These are phyloP conservation scores for Rhexocercosporidium sp. DNA, from an alignment of 2,329 filamentous ascomycete species.

Conservation along the genomic window DNA sequence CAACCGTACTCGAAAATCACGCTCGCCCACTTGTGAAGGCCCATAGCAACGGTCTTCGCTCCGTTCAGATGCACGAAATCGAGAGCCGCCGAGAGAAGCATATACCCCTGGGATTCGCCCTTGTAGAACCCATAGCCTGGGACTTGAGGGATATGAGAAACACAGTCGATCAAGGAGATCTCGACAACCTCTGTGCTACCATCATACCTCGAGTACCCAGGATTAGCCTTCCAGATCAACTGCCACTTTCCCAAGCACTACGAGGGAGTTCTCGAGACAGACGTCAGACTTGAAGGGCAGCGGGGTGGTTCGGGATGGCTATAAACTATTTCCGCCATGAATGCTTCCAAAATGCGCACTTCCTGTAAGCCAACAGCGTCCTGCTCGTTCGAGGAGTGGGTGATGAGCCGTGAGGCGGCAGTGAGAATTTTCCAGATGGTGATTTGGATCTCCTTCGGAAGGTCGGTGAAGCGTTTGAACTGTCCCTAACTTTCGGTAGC, in stretches of 20 bases:
- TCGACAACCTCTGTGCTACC: not conserved
- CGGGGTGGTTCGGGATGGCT: not conserved
- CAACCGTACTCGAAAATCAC: not conserved
- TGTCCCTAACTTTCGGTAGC: not conserved
- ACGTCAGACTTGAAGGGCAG: not conserved
- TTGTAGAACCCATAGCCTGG: not conserved
- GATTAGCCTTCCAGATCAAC: not conserved
- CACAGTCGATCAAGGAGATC: not conserved
- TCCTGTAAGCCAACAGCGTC: not conserved
- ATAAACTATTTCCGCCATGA: not conserved
- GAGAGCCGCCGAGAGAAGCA: not conserved
- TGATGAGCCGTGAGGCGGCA: not conserved
- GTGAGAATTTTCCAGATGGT: not conserved
- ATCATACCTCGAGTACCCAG: not conserved
- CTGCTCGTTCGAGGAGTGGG: not conserved
- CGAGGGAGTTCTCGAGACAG: not conserved
- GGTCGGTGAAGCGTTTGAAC: not conserved
- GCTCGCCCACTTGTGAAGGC: not conserved
- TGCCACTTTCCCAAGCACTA: not conserved
- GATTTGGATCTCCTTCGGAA: constrained; percentile 2
- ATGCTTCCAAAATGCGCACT: not conserved
- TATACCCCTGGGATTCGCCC: not conserved
- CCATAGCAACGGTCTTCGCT: not conserved
- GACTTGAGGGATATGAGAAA: not conserved
- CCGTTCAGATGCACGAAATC: not conserved